Evolutionary conservation across 1,284 basidiomycete species (phyloP), one percentile per base, ranked within the genome.

Genomic region (Ceratobasidium sp.): DNA sequence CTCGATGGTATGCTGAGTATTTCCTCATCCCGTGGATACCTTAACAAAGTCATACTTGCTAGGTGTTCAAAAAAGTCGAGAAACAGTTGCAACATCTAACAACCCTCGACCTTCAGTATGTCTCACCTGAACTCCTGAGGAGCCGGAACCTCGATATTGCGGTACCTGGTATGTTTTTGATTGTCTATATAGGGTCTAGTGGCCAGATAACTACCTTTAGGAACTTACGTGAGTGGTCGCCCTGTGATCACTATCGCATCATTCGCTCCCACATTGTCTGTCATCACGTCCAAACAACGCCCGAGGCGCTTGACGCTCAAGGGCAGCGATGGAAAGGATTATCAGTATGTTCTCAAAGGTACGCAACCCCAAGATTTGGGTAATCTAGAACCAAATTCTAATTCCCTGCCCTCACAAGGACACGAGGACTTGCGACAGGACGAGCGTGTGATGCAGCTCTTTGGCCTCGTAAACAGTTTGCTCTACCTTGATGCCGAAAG

Each of bases 341-440:
- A 99, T 79, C 91, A 95, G 78, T 99, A 96, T 79, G 78, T 88
- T 62, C 85, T 99, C 74, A 99, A 99, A 85, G 96, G 95, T 87
- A 73, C 40, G 53, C 40, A 33, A 33, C n/a, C 25, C 36, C 40
- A 14, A 51, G 28, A 33, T 12, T 11, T 12, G 11, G 0, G 48
- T 40, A 40, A 6, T 33, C 8, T 2, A 25, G 14, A 0, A 38
- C 75, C 74, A 67, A 75, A 12, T 28, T 6, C n/a, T 42, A 4
- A n/a, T n/a, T 14, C 28, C 14, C 33, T 46, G n/a, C n/a, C n/a
- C 14, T 25, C 36, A 46, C 46, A 74, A 94, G 92, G 94, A n/a
- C 96, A 98, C 81, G 97, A 99, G 82, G 97, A 99, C 83, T 84
- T 99, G 75, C 94, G 97, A 66, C 97, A 99, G 82, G 97, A 99